Evolutionary conservation across 2,329 filamentous ascomycete genomes (phyloP), one percentile per base, ranked within the genome.

Genomic region (Didymella arachidicola): DNA sequence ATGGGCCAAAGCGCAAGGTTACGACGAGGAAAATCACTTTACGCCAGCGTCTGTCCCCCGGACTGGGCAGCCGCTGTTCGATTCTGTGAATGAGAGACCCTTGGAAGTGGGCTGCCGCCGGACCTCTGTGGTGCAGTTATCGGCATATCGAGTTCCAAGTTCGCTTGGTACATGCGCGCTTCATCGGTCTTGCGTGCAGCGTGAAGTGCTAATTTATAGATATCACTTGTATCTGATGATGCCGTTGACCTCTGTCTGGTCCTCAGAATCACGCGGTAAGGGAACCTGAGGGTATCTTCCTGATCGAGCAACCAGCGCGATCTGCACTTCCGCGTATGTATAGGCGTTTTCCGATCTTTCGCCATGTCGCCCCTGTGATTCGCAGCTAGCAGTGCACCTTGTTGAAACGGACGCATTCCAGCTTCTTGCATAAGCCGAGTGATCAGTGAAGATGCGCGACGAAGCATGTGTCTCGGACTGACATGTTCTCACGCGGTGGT

Each of bases 1-100:
- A 69, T 68, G 69, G 70, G 68, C 69, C 68, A 69, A 70, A 68
- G 69, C 68, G 67, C 69, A 59, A 65, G 63, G 70, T 73, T 71
- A 72, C 71, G 71, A 74, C 70, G 61, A 72, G 66, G 67, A 69
- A 72, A 70, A 70, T 72, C 68, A 69, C 60, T 69, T 69, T 70
- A 32, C 30, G 30, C 30, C 30, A 32, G 30, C 30, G 68, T 26
- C 49, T 58, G 50, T 59, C 56, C 56, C 56, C 56, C 56, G 56
- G 56, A 59, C 56, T 59, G 56, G 56, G 50, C 41, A 38, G 56
- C 56, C 44, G 56, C 56, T 59, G 56, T 59, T 62, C 68, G 53
- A 30, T 64, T 64, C 57, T 66, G 65, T 60, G 56, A 67, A 63
- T 62, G 49, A 60, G 49, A 60, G 30, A 32, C 30, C 53, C 57